These are phyloP conservation scores for Ogataea paradorogensis DNA, from an alignment of 805 yeast genomes.

Conservation along the genomic window DNA sequence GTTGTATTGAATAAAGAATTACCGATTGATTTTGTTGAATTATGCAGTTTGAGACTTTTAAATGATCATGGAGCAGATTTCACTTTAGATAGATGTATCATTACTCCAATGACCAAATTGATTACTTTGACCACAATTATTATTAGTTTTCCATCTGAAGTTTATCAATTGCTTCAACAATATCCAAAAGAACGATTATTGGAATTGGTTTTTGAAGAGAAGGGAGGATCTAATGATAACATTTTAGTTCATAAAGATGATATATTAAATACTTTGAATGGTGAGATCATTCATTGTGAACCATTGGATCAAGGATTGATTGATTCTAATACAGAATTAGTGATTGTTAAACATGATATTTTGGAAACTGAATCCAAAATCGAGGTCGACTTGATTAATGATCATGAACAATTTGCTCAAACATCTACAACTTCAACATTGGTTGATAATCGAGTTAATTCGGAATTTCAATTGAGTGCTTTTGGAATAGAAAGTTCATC, in stretches of 20 bases:
- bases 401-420: slow-evolving; percentile 6
- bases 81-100: slow-evolving; percentile 40
- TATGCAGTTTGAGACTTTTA: slow-evolving; percentile 39
- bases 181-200: slow-evolving; percentile 34
- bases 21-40: slow-evolving; percentile 33
- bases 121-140: slow-evolving; percentile 38
- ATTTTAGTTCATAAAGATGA: slow-evolving; percentile 42
- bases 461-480: slow-evolving; percentile 16
- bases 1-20: slow-evolving; percentile 30
- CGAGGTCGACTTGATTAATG: slow-evolving; percentile 11
- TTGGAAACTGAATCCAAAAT: not conserved
- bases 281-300: slow-evolving; percentile 59
- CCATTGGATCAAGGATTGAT: slow-evolving; percentile 70
- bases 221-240: slow-evolving; percentile 24
- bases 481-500: slow-evolving; percentile 19
- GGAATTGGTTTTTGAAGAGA: slow-evolving; percentile 34
- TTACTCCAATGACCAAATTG: slow-evolving; percentile 33
- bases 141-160: slow-evolving; percentile 43
- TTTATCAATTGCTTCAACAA: slow-evolving; percentile 43
- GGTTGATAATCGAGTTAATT: slow-evolving; percentile 3
- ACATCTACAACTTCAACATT: slow-evolving; percentile 11
- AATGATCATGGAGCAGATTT: slow-evolving; percentile 36
- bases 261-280: slow-evolving; percentile 42
- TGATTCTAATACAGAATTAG: slow-evolving; percentile 45
- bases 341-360: slow-evolving; percentile 41